Evolutionary conservation across 305 asterid genomes (phyloP).

Genomic region (Stenogyne calaminthoides): DNA sequence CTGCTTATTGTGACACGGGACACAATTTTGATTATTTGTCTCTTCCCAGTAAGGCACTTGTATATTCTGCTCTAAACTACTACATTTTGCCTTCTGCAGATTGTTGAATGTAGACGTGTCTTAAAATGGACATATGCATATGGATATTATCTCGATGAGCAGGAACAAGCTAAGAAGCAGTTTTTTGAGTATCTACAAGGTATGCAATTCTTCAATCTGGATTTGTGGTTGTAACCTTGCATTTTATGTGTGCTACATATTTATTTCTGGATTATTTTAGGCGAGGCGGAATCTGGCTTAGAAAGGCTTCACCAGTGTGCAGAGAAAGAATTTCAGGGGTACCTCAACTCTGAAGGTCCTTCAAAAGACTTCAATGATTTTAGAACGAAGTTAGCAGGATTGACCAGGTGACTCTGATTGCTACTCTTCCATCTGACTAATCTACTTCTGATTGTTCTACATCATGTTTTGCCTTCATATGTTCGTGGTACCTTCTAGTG

Average conservation of each 20-base stretch:
- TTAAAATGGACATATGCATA: conserved; percentile 94
- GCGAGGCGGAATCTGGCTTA: conserved; percentile 95
- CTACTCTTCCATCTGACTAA: conserved; percentile 11
- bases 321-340: conserved; percentile 81
- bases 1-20: conserved; percentile 1
- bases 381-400: conserved; percentile 89
- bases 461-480: not conserved
- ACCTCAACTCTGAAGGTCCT: conserved; percentile 71
- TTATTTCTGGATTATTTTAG: conserved; percentile 42
- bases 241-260: conserved; percentile 22
- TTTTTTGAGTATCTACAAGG: conserved; percentile 96
- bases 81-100: conserved; percentile 49
- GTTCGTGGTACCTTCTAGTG: conserved; percentile 2
- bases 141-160: conserved; percentile 86
- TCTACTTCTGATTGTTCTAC: conserved; percentile 18
- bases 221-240: conserved; percentile 14
- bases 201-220: conserved; percentile 31
- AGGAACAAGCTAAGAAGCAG: conserved; percentile 74
- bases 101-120: conserved; percentile 94
- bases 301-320: conserved; percentile 97
- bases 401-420: conserved; percentile 63
- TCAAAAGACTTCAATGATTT: conserved; percentile 79
- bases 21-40: conserved; percentile 8
- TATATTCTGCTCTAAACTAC: conserved; percentile 25
- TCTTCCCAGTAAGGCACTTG: conserved; percentile 20